Conservation (phyloP, 192 early-diverging fungal species). For the Coemansia sp. region DNA sequence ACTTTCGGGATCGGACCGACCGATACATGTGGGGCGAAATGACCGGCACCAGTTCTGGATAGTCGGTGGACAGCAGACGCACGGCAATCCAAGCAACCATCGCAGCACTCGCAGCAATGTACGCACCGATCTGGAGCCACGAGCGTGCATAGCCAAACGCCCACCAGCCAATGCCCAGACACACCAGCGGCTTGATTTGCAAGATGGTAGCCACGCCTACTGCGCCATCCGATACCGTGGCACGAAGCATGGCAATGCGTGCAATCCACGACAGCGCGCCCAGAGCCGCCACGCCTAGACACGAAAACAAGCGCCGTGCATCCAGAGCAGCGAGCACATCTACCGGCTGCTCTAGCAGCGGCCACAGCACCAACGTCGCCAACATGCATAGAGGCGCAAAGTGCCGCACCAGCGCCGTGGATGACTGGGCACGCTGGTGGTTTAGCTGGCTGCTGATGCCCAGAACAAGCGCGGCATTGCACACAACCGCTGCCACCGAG, state of each 20-base stretch:
- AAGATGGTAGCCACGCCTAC: slow-evolving; percentile 23
- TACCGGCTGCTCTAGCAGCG: slow-evolving; percentile 23
- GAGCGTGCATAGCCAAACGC: slow-evolving; percentile 22
- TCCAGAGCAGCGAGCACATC: slow-evolving; percentile 17
- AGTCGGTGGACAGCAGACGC: slow-evolving; percentile 1
- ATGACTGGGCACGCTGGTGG: slow-evolving; percentile 12
- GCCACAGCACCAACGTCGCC: slow-evolving; percentile 33
- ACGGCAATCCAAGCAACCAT: neutral
- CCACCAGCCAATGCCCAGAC: slow-evolving; percentile 46
- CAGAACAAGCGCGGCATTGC: slow-evolving; percentile 16
- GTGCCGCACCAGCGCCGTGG: slow-evolving; percentile 24
- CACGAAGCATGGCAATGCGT: slow-evolving; percentile 18
- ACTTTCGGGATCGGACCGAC: neutral
- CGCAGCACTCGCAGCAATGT: slow-evolving; percentile 6
- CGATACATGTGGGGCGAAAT: neutral
- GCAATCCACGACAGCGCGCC: slow-evolving; percentile 23
- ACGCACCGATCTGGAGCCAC: slow-evolving; percentile 20
- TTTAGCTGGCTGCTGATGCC: slow-evolving; percentile 5
- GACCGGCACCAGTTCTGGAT: neutral
- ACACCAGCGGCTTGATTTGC: slow-evolving; percentile 20
- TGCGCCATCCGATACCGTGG: slow-evolving; percentile 13
- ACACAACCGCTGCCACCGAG: slow-evolving; percentile 7
- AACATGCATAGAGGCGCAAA: slow-evolving; percentile 39
- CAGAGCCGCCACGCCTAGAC: slow-evolving; percentile 18
- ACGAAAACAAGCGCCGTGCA: slow-evolving; percentile 2